Conservation (phyloP, 2,329 filamentous ascomycete genomes). For the Metarhizium humberi region DNA sequence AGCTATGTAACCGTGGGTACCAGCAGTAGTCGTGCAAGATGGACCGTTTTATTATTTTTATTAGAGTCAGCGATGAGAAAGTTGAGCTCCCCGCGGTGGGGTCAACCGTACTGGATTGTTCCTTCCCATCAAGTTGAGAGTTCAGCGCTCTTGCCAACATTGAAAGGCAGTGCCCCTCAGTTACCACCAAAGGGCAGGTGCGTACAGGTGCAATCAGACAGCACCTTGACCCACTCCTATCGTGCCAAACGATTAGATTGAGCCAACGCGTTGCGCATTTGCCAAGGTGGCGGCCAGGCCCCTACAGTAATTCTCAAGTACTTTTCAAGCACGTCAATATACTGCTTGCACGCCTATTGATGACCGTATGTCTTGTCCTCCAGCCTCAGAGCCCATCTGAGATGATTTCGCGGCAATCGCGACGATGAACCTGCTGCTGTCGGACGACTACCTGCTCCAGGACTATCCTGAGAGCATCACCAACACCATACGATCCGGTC, state of each 20-base stretch:
- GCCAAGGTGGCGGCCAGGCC: background rate
- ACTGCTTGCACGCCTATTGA: background rate
- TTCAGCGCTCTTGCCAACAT: background rate
- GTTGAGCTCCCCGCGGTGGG: slow-evolving; percentile 1
- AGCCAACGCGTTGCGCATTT: background rate
- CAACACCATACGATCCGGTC: slow-evolving; percentile 68
- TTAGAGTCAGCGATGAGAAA: background rate
- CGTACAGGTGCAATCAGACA: background rate
- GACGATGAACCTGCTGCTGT: slow-evolving; percentile 50
- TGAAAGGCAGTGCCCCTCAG: background rate
- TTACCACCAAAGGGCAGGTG: background rate
- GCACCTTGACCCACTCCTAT: background rate
- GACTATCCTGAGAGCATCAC: slow-evolving; percentile 89
- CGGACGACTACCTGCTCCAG: slow-evolving; percentile 55
- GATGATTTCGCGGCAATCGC: slow-evolving; percentile 2
- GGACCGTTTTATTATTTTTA: background rate
- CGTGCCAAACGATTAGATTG: background rate
- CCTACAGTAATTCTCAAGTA: background rate
- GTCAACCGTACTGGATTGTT: background rate
- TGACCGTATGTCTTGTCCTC: background rate
- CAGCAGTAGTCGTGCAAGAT: background rate
- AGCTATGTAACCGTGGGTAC: background rate
- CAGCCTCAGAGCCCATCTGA: background rate
- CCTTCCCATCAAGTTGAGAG: background rate
- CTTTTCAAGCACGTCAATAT: background rate